Base-by-base conservation (phyloP, 768 basidiomycete species). In the Zangia roseola region DNA sequence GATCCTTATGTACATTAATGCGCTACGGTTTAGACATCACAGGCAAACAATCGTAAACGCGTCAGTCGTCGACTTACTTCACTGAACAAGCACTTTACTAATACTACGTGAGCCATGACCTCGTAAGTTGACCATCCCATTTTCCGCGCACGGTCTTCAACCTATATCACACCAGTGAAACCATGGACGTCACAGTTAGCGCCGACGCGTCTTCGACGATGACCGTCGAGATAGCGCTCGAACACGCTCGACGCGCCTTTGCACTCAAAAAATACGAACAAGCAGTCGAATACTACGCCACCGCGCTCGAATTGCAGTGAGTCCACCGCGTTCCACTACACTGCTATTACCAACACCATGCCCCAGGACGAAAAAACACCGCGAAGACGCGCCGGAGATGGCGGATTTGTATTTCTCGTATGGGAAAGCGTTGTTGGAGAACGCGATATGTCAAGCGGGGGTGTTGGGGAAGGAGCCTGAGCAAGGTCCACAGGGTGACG, bases 401-500 rank as follows among this genome's bases (percentile, higher is more conserved):
- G 95, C 93, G 8, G 92, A 97, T 60, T 65, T 95, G 19, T 89
- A 97, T 52, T 86, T 95, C 50, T 76, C 81, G 4, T 99, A 98
- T 62, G 97, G 97, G 13, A 93, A 88, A 67, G 93, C 97, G 5
- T 71, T 98, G 35, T 77, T 97, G 47, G 93, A 94, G 71, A 92
- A 95, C 61, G 95, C 94, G 6, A 90, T 97, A 50, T 70, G 82
- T 5, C 88, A 93, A 61, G 86, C 73, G 49, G 81, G 85, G 0
- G 95, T 97, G n/a, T 70, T 99, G 48, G 94, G 92, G 1, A 92
- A 92, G 62, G 91, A 92, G 33, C 72, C 77, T 1, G 83, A 86
- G 38, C 76, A 79, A 7, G 74, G 69, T 0, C 58, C 63, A 6
- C 59, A 56, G 21, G 79, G 70, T 28, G 78, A 74, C 31, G 69